Conservation (phyloP, 2,329 filamentous ascomycete genomes). For the Pyrenophora teres region DNA sequence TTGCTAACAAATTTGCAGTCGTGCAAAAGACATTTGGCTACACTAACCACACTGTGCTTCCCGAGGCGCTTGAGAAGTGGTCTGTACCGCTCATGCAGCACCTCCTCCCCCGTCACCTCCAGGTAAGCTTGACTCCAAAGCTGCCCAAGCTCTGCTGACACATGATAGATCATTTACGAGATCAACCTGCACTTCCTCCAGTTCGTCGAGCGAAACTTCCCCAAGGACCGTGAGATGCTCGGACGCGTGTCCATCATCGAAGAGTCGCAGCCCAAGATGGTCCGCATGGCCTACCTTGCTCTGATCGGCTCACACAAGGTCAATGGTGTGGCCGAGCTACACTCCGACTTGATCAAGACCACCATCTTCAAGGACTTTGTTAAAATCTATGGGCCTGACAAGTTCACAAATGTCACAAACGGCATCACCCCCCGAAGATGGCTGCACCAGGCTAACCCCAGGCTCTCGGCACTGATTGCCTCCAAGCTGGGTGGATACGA, state of each 20-base stretch:
- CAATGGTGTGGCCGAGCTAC: conserved; percentile 95
- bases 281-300: conserved; percentile 94
- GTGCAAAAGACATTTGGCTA: conserved; percentile 77
- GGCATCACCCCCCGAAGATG: conserved; percentile 94
- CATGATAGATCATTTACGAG: conserved; percentile 83
- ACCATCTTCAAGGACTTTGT: conserved; percentile 99
- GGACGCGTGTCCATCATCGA: conserved; percentile 94
- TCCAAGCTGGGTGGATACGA: conserved; percentile 82
- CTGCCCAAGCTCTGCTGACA: conserved; percentile 7
- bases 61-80: conserved; percentile 98
- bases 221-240: conserved; percentile 85
- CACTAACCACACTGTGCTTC: conserved; percentile 97
- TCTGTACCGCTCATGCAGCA: conserved; percentile 91
- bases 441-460: conserved; percentile 96
- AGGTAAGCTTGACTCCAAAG: conserved; percentile 47
- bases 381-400: conserved; percentile 89
- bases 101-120: conserved; percentile 87
- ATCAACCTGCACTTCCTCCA: conserved; percentile 96
- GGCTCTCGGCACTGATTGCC: conserved; percentile 87
- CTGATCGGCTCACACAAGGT: conserved; percentile 99
- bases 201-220: conserved; percentile 85
- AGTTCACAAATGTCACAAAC: conserved; percentile 98
- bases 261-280: conserved; percentile 95
- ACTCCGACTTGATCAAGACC: conserved; percentile 96
- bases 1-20: conserved; percentile 40